These are phyloP conservation scores for Colletotrichum liriopes DNA, from an alignment of 2,329 filamentous ascomycete species.

Conservation along the genomic window DNA sequence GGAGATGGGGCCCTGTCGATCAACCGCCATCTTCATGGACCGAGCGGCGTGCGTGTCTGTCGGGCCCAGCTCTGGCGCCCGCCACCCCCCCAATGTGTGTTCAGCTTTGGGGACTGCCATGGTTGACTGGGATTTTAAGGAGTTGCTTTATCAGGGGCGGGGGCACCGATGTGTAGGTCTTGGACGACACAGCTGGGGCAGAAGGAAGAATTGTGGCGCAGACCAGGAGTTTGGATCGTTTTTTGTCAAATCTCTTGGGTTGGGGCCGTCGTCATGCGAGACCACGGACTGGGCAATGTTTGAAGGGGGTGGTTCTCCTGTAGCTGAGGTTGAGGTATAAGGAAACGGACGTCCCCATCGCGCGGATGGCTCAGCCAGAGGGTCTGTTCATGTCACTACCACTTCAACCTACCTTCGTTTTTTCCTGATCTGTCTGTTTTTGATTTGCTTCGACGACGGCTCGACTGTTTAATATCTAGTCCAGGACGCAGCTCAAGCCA, in stretches of 20 bases:
- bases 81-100: background rate
- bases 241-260: background rate
- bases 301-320: constrained; percentile 13
- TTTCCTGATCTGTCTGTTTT: background rate
- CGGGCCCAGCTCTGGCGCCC: background rate
- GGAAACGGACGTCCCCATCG: constrained; percentile 14
- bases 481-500: background rate
- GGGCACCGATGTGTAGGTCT: constrained; percentile 3
- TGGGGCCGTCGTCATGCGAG: constrained; percentile 20
- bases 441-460: background rate
- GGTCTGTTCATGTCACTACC: background rate
- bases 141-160: background rate
- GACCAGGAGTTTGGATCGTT: constrained; percentile 1
- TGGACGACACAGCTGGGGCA: background rate
- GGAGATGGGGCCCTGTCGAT: constrained; percentile 1
- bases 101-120: background rate
- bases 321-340: constrained; percentile 8
- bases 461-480: background rate
- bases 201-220: constrained; percentile 14
- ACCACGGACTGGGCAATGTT: constrained; percentile 11
- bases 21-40: constrained; percentile 2
- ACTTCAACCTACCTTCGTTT: constrained; percentile 1
- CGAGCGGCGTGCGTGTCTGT: background rate
- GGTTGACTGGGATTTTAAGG: background rate
- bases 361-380: background rate